Percentiles rank a stretch among this genome's conserved stretches.
Conservation (phyloP, 2,329 filamentous ascomycete species). For the Fusarium sublunatum region DNA sequence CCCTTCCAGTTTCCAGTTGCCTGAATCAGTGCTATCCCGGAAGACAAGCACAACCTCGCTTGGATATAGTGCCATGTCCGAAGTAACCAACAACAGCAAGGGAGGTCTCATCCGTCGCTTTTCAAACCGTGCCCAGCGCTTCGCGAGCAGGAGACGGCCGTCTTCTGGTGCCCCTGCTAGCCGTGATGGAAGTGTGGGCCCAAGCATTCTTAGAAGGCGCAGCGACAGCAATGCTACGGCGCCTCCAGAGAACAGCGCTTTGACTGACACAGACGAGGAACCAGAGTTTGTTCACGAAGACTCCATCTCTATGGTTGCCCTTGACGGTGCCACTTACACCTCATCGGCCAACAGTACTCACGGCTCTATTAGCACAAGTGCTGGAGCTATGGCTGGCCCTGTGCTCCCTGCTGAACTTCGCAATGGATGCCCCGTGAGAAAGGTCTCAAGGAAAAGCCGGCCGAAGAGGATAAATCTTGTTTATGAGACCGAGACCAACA, state of each 20-base stretch:
- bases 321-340: slow-evolving; percentile 59
- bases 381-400: slow-evolving; percentile 68
- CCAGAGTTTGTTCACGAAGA: slow-evolving; percentile 55
- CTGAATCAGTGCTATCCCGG: slow-evolving; percentile 74
- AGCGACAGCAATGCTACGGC: slow-evolving; percentile 88
- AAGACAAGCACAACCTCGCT: slow-evolving; percentile 72
- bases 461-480: slow-evolving; percentile 77
- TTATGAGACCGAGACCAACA: slow-evolving; percentile 84
- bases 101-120: slow-evolving; percentile 79
- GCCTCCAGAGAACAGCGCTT: slow-evolving; percentile 60
- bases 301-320: slow-evolving; percentile 52
- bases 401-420: slow-evolving; percentile 82
- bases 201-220: slow-evolving; percentile 84
- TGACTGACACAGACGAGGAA: slow-evolving; percentile 63
- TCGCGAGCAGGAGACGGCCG: slow-evolving; percentile 75
- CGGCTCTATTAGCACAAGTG: slow-evolving; percentile 59
- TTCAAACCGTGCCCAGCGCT: slow-evolving; percentile 81
- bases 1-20: slow-evolving; percentile 72
- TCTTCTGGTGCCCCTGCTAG: slow-evolving; percentile 81
- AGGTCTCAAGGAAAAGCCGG: slow-evolving; percentile 82
- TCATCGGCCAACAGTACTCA: slow-evolving; percentile 62
- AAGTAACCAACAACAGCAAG: slow-evolving; percentile 61
- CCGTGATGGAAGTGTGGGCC: slow-evolving; percentile 88
- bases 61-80: slow-evolving; percentile 69
- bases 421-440: slow-evolving; percentile 80